Evolutionary conservation across 1,139 yeast genomes (phyloP), one percentile per base, ranked within the genome.

Genomic region (Saccharomyces uvarum): DNA sequence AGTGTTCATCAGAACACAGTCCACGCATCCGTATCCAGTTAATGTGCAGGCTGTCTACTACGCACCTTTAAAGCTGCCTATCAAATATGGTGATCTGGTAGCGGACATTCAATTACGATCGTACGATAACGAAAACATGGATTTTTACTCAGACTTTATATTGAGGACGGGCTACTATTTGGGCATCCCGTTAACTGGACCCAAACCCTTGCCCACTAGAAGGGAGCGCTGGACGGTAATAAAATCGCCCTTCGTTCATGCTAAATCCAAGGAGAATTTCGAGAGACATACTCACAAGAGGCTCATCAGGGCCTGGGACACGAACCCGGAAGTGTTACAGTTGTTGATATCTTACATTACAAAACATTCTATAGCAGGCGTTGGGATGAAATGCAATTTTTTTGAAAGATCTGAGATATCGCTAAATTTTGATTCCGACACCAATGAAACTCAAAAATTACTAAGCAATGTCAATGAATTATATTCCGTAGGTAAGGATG

Each of bases 221-320:
- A 82, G 88, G 50, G 95, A 91, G 72, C 82, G 90, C 63, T 93
- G 96, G 88, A 93, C 99, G 0, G 97, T 93, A 54, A 89, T 87
- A 64, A 82, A 86, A 69, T 85, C 97, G 3, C 98, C 98, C 1
- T 93, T 93, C 70, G 97, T 88, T 33, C 95, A 88, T 68, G 96
- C 98, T 53, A 91, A 91, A 70, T 80, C 95, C 8, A 93, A 93
- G 74, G 97, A 93, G 74, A 93, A 93, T 75, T 93, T 88, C 74
- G 88, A 88, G 74, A 83, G 98, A 74, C 79, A 82, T 53, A 93
- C 98, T 0, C 88, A 82, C 70, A 82, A 86, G 65, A 81, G 95
- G 58, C 73, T 81, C 60, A 75, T 93, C 60, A 77, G 78, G 59
- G 88, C 90, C 19, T 90, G 81, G 77, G 98, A 93, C 71, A 82